These are phyloP conservation scores for Suillus paluster DNA, from an alignment of 768 basidiomycete species.

Conservation along the genomic window DNA sequence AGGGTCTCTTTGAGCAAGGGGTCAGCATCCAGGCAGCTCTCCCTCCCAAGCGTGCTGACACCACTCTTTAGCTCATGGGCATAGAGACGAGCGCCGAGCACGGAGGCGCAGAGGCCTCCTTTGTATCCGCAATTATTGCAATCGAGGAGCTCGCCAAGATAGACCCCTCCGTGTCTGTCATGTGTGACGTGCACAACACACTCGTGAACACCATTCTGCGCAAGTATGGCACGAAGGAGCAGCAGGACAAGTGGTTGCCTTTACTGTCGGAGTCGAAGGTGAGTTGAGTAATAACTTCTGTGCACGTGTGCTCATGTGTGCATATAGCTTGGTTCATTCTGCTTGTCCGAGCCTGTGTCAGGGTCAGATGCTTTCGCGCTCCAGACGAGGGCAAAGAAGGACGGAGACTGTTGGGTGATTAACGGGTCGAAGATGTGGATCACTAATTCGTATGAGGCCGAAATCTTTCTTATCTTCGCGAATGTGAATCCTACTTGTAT, in stretches of 20 bases:
- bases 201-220: conserved; percentile 95
- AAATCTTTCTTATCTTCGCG: conserved; percentile 93
- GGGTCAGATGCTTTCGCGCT: conserved; percentile 98
- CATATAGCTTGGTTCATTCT: conserved; percentile 90
- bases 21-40: conserved; percentile 47
- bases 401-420: conserved; percentile 83
- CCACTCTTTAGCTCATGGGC: conserved; percentile 80
- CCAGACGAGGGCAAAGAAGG: conserved; percentile 89
- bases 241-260: conserved; percentile 90
- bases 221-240: conserved; percentile 80
- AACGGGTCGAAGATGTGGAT: conserved; percentile 99
- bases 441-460: conserved; percentile 92
- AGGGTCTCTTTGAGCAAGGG: conserved; percentile 93
- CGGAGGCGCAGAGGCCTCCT: conserved; percentile 88
- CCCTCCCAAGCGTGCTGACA: conserved; percentile 2
- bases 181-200: conserved; percentile 99
- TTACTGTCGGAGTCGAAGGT: conserved; percentile 80
- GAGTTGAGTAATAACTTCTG: not conserved
- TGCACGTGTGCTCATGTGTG: conserved; percentile 6
- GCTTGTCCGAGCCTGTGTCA: conserved; percentile 88
- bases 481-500: conserved; percentile 54
- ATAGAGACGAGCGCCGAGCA: conserved; percentile 88
- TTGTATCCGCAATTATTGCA: conserved; percentile 93
- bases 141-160: conserved; percentile 97
- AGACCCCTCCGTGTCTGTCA: conserved; percentile 94